These are phyloP conservation scores for Nakazawaea populi DNA, from an alignment of 805 yeast species.

Conservation along the genomic window DNA sequence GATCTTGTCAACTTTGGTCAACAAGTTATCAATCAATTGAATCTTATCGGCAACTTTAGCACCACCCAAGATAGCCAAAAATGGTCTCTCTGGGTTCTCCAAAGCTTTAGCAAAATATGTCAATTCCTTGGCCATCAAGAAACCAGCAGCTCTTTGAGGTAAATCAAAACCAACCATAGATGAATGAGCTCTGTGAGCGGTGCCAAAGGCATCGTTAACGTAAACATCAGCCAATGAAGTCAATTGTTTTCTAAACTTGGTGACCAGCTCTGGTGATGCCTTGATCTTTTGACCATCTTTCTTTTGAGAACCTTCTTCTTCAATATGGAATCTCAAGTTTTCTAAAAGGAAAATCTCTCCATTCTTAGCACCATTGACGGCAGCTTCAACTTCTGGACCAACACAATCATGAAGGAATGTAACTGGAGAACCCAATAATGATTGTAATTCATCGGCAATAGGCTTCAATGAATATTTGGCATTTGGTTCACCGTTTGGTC, in stretches of 20 bases:
- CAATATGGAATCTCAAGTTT: constrained; percentile 97
- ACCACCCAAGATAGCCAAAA: constrained; percentile 98
- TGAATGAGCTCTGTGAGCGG: constrained; percentile 99
- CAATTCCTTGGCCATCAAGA: constrained; percentile 96
- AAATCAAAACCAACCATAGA: constrained; percentile 97
- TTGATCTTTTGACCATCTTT: constrained; percentile 91
- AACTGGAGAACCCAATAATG: constrained; percentile 69
- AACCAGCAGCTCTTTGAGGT: constrained; percentile 97
- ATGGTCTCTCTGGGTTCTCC: constrained; percentile 97
- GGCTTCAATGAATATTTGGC: constrained; percentile 91
- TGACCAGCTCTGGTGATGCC: constrained; percentile 83
- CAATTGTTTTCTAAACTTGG: constrained; percentile 82
- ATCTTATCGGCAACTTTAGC: constrained; percentile 99
- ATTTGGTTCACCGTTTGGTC: constrained; percentile 93
- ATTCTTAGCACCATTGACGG: constrained; percentile 63
- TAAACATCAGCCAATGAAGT: constrained; percentile 94
- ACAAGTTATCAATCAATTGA: constrained; percentile 93
- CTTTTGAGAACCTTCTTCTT: constrained; percentile 92
- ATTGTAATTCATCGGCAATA: constrained; percentile 82
- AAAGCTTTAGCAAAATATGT: constrained; percentile 96
- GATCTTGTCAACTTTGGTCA: constrained; percentile 91
- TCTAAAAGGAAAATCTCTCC: constrained; percentile 90
- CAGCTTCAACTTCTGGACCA: constrained; percentile 82
- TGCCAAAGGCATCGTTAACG: constrained; percentile 97
- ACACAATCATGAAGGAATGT: constrained; percentile 87